Percentiles rank a stretch among this genome's conserved stretches.
These are phyloP conservation scores for Zea luxurians DNA, from an alignment of 176 grass and related monocot species.

Conservation along the genomic window DNA sequence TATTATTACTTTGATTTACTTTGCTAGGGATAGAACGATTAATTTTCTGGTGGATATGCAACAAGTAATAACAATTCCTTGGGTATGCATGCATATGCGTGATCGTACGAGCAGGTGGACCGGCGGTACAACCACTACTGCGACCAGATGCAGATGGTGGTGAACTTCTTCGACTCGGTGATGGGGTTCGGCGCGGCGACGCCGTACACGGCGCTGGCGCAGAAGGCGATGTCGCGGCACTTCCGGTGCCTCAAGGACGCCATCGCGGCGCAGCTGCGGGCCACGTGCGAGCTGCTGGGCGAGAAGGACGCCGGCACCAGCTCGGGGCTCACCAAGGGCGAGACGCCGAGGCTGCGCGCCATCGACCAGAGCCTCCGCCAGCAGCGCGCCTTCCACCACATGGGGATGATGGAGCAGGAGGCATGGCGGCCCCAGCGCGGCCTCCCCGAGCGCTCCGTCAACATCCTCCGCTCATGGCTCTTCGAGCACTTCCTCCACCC, in stretches of 20 bases:
- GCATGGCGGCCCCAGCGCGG: constrained; percentile 95
- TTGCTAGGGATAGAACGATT: too few relatives aligned
- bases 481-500: constrained; percentile 99
- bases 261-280: constrained; percentile 63
- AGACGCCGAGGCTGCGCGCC: constrained; percentile 83
- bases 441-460: constrained; percentile 90
- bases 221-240: constrained; percentile 99
- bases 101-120: constrained; percentile 60
- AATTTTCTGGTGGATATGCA: neutral
- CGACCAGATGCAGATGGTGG: constrained; percentile 99
- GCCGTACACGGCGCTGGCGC: constrained; percentile 93
- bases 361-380: constrained; percentile 90
- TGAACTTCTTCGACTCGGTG: constrained; percentile 99
- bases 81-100: too few relatives aligned
- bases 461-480: constrained; percentile 79
- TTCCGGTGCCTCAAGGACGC: constrained; percentile 99
- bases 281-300: constrained; percentile 74
- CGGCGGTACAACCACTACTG: constrained; percentile 99
- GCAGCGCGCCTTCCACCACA: constrained; percentile 97
- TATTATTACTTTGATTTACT: too few relatives aligned
- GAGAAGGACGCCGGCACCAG: constrained; percentile 83
- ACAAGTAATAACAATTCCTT: neutral
- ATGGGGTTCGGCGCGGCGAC: constrained; percentile 96
- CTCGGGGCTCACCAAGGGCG: constrained; percentile 88
- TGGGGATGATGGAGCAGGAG: constrained; percentile 99